Conservation (phyloP, 2,329 filamentous ascomycete species). For the Hypoxylon rubiginosum region DNA sequence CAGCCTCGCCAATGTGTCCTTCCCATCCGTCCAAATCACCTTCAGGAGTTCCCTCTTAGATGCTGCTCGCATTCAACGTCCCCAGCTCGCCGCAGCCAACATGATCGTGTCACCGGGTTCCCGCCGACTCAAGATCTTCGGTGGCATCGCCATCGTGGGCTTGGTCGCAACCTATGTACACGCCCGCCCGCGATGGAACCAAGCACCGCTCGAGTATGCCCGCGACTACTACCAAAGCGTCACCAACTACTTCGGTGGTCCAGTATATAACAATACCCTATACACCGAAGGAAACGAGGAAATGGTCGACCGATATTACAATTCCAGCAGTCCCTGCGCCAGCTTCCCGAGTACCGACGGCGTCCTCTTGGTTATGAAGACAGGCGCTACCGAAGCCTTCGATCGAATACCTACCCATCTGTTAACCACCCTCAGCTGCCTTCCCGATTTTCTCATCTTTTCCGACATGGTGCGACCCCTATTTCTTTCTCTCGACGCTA, state of each 20-base stretch:
- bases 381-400: slow-evolving; percentile 68
- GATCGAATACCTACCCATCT: slow-evolving; percentile 69
- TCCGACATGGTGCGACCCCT: slow-evolving; percentile 61
- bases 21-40: slow-evolving; percentile 3
- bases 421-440: slow-evolving; percentile 66
- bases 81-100: slow-evolving; percentile 5
- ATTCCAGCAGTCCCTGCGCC: slow-evolving; percentile 56
- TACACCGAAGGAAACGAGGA: slow-evolving; percentile 55
- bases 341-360: slow-evolving; percentile 59
- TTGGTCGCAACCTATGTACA: slow-evolving; percentile 46
- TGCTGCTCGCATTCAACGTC: slow-evolving; percentile 10
- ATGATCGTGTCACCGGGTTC: slow-evolving; percentile 52
- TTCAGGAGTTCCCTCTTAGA: slow-evolving; percentile 21
- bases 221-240: slow-evolving; percentile 49
- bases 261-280: slow-evolving; percentile 57
- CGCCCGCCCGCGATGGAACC: slow-evolving; percentile 46
- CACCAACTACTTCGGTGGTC: slow-evolving; percentile 45
- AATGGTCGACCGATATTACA: slow-evolving; percentile 53
- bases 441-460: slow-evolving; percentile 69
- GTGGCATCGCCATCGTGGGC: slow-evolving; percentile 43
- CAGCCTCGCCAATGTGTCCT: slow-evolving; percentile 26
- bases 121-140: slow-evolving; percentile 50
- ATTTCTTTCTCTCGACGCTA: slow-evolving; percentile 34
- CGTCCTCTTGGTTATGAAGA: slow-evolving; percentile 69
- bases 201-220: slow-evolving; percentile 48